phyloP scores from a whole-genome alignment of 2,329 filamentous ascomycete species.

The Septoria petroselini region DNA sequence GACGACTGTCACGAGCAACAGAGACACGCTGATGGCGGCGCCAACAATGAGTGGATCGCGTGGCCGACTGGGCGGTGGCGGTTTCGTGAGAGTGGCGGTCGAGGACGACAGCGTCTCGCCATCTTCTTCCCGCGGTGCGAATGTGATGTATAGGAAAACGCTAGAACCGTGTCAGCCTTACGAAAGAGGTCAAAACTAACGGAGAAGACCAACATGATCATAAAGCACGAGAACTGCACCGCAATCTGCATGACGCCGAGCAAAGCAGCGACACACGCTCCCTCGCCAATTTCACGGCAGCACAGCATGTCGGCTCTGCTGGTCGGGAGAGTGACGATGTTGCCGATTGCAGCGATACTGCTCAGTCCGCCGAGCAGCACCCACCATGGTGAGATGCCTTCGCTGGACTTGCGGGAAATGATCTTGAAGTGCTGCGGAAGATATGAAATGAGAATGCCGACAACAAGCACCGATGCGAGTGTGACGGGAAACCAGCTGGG shows the following conservation, averaged over 20 bases:
- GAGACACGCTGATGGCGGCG: slow-evolving; percentile 69
- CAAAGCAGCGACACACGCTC: slow-evolving; percentile 80
- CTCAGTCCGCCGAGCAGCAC: slow-evolving; percentile 90
- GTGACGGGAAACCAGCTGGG: slow-evolving; percentile 31
- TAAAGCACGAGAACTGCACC: slow-evolving; percentile 88
- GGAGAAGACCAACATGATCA: slow-evolving; percentile 67
- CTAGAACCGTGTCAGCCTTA: slow-evolving; percentile 47
- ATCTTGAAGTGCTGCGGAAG: slow-evolving; percentile 93
- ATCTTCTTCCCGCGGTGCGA: slow-evolving; percentile 61
- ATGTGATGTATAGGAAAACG: slow-evolving; percentile 88
- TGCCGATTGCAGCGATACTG: slow-evolving; percentile 79
- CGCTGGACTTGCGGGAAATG: slow-evolving; percentile 77
- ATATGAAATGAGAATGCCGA: slow-evolving; percentile 90
- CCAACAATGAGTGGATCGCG: slow-evolving; percentile 76
- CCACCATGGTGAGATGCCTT: slow-evolving; percentile 94
- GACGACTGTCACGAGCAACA: slow-evolving; percentile 64
- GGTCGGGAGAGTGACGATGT: slow-evolving; percentile 83
- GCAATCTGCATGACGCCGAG: slow-evolving; percentile 89
- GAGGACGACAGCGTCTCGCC: slow-evolving; percentile 36
- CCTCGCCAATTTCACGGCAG: slow-evolving; percentile 74
- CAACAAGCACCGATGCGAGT: slow-evolving; percentile 60
- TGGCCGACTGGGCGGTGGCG: slow-evolving; percentile 57
- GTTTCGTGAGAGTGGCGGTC: slow-evolving; percentile 47
- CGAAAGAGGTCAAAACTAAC: not conserved
- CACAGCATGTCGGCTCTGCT: slow-evolving; percentile 81